phyloP scores from a whole-genome alignment of 164 flowering plant genomes.

The Stephania yunnanensis region DNA sequence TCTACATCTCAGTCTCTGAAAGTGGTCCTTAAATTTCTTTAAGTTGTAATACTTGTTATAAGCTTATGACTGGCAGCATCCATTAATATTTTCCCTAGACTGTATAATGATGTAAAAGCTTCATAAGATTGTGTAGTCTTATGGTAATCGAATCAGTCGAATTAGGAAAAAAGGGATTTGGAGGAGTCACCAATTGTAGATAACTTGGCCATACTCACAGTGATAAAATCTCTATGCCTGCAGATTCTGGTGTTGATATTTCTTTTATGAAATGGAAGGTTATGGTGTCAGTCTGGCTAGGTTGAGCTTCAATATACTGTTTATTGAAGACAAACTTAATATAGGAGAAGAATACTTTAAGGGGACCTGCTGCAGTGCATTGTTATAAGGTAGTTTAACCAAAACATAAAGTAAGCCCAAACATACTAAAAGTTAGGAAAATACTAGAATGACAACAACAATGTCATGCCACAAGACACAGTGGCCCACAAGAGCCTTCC shows the following conservation, averaged over 20 bases:
- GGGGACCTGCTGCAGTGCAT: too few species aligned
- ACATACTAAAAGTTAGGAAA: not conserved
- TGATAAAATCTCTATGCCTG: not conserved
- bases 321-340: not conserved
- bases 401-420: not conserved
- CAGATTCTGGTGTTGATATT: not conserved
- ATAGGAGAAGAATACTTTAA: not conserved
- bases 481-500: too few species aligned
- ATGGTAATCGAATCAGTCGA: not conserved
- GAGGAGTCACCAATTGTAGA: not conserved
- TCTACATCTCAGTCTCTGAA: not conserved
- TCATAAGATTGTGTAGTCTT: not conserved
- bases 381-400: too few species aligned
- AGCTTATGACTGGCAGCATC: too few species aligned
- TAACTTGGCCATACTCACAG: not conserved
- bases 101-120: too few species aligned
- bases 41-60: not conserved
- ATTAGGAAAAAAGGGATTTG: not conserved
- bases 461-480: too few species aligned
- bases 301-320: not conserved
- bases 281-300: not conserved
- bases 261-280: not conserved
- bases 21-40: not conserved
- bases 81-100: too few species aligned
- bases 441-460: too few species aligned